These are phyloP conservation scores for Symbiodinium pilosum DNA, from an alignment of 73 alveolate genomes.

Conservation along the genomic window DNA sequence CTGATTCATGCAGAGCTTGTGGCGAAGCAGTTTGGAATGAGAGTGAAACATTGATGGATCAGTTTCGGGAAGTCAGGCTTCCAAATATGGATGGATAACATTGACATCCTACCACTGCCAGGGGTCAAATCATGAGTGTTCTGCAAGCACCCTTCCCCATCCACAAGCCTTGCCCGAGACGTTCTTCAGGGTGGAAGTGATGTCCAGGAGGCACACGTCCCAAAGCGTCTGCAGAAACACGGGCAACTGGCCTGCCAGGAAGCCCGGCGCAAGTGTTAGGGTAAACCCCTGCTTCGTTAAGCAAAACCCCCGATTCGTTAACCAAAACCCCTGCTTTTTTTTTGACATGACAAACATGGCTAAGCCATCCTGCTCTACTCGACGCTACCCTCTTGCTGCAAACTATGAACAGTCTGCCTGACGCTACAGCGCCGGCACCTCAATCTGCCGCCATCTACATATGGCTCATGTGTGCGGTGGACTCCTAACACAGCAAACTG, in stretches of 20 bases:
- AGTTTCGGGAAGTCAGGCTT: too few species aligned
- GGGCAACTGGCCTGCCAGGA: not conserved
- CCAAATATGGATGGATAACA: too few species aligned
- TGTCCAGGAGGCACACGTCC: conserved; percentile 22
- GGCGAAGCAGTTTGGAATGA: too few species aligned
- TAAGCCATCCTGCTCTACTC: not conserved
- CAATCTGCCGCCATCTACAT: not conserved
- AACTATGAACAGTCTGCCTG: not conserved
- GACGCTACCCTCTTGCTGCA: not conserved
- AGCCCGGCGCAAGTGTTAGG: too few species aligned
- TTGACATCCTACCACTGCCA: too few species aligned
- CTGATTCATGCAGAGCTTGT: too few species aligned
- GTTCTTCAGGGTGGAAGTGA: not conserved
- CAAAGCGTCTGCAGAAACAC: conserved; percentile 19
- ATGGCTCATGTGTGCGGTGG: not conserved
- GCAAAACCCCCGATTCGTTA: too few species aligned
- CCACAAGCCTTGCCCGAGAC: conserved; percentile 3
- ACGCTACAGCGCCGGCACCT: not conserved
- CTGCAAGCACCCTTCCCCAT: too few species aligned
- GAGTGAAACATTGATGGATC: too few species aligned
- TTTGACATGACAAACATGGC: not conserved
- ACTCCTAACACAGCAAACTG: not conserved
- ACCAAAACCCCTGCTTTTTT: too few species aligned
- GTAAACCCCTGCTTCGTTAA: too few species aligned
- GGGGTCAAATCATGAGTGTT: too few species aligned